Evolutionary conservation across 1,284 basidiomycete genomes (phyloP).

Genomic region (Lentinula novae-zelandiae): DNA sequence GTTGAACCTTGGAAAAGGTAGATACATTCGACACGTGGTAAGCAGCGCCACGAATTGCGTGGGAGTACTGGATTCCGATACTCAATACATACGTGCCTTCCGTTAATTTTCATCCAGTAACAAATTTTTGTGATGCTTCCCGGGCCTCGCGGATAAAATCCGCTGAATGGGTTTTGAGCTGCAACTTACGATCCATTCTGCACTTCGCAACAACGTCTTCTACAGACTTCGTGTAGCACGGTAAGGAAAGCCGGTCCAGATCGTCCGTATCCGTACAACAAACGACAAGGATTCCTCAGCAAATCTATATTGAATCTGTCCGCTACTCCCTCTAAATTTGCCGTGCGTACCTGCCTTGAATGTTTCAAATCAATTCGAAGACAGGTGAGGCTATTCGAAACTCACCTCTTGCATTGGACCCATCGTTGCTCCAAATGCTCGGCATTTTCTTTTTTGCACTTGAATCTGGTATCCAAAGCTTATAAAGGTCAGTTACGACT

Average conservation of each 20-base stretch:
- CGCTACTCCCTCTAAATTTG: background rate
- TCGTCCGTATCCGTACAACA: conserved; percentile 4
- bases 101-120: background rate
- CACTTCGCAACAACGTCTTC: background rate
- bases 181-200: background rate
- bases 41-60: conserved; percentile 1
- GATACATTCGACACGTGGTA: background rate
- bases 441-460: conserved; percentile 4
- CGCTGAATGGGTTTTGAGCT: background rate
- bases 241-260: background rate
- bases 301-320: background rate
- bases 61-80: background rate
- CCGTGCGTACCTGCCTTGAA: conserved; percentile 19
- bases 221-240: background rate
- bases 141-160: background rate
- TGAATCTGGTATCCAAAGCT: background rate
- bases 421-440: conserved; percentile 1
- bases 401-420: conserved; percentile 14
- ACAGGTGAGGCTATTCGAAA: conserved; percentile 31
- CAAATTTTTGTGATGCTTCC: background rate
- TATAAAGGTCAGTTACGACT: conserved; percentile 12
- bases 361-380: conserved; percentile 25
- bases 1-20: background rate
- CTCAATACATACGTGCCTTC: background rate
- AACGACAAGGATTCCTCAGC: background rate